Evolutionary conservation across 768 basidiomycete genomes (phyloP).

Genomic region (Suillus tomentosus): DNA sequence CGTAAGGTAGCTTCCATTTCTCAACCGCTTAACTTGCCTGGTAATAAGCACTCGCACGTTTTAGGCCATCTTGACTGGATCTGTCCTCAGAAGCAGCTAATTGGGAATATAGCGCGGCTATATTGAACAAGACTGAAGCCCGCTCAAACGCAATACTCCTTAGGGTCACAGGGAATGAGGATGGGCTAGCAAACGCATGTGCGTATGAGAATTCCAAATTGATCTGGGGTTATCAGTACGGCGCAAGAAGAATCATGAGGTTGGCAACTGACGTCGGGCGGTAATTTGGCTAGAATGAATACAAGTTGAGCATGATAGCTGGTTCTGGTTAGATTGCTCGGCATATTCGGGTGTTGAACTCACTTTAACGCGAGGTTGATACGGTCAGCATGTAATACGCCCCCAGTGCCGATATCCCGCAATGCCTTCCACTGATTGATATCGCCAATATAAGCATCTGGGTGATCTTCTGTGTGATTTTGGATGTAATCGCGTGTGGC

Average conservation of each 20-base stretch:
- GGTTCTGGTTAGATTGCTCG: constrained; percentile 13
- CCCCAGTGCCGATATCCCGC: constrained; percentile 54
- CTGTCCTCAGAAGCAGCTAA: constrained; percentile 74
- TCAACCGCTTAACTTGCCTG: constrained; percentile 48
- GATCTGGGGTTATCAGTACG: constrained; percentile 47
- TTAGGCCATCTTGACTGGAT: constrained; percentile 76
- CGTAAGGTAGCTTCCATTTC: constrained; percentile 1
- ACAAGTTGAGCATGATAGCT: constrained; percentile 93
- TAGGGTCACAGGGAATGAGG: constrained; percentile 59
- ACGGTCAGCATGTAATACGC: constrained; percentile 56
- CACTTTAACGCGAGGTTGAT: constrained; percentile 59
- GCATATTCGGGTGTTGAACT: constrained; percentile 28
- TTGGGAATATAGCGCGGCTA: constrained; percentile 84
- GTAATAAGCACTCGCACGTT: constrained; percentile 69
- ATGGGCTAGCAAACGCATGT: constrained; percentile 56
- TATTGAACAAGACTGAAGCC: constrained; percentile 78
- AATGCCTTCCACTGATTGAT: constrained; percentile 69
- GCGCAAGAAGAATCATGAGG: constrained; percentile 18
- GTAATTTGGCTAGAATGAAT: constrained; percentile 83
- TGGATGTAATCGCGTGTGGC: constrained; percentile 67
- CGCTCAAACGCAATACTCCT: constrained; percentile 83
- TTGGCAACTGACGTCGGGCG: constrained; percentile 58
- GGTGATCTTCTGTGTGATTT: constrained; percentile 70
- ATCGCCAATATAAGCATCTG: constrained; percentile 83
- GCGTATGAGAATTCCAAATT: constrained; percentile 72